phyloP scores from a whole-genome alignment of 2,329 filamentous ascomycete genomes.

The Hypoxylon sp. region DNA sequence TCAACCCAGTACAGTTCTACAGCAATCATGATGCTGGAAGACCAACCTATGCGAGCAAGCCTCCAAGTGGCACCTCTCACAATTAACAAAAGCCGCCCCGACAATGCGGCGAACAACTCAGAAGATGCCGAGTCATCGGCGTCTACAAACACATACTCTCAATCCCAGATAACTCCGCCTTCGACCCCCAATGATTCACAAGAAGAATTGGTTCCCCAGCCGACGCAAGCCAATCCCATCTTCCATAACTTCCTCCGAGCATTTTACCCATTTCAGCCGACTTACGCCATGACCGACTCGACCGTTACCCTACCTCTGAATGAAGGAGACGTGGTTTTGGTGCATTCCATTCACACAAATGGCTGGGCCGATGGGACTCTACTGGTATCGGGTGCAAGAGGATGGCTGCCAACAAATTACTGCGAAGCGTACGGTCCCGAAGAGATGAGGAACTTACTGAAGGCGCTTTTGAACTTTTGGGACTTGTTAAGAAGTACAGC shows the following conservation, averaged over 20 bases:
- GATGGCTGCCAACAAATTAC: conserved; percentile 98
- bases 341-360: conserved; percentile 97
- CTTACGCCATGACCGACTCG: conserved; percentile 79
- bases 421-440: conserved; percentile 94
- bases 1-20: conserved; percentile 49
- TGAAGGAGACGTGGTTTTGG: conserved; percentile 90
- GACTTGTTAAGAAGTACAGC: conserved; percentile 85
- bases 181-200: conserved; percentile 77
- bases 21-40: conserved; percentile 63
- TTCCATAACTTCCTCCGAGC: conserved; percentile 97
- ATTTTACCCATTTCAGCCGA: conserved; percentile 91
- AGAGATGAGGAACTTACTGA: conserved; percentile 85
- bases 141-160: conserved; percentile 58
- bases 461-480: conserved; percentile 91
- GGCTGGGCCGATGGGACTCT: conserved; percentile 98
- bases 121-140: conserved; percentile 47
- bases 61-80: conserved; percentile 71
- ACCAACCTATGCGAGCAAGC: conserved; percentile 66
- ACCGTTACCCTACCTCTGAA: conserved; percentile 90
- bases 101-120: conserved; percentile 47
- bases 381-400: conserved; percentile 84
- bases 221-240: conserved; percentile 67
- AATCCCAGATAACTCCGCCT: conserved; percentile 80
- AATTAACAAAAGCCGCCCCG: conserved; percentile 60
- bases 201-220: conserved; percentile 64